Evolutionary conservation across 768 basidiomycete genomes (phyloP).

Genomic region (Lactifluus subvellereus): DNA sequence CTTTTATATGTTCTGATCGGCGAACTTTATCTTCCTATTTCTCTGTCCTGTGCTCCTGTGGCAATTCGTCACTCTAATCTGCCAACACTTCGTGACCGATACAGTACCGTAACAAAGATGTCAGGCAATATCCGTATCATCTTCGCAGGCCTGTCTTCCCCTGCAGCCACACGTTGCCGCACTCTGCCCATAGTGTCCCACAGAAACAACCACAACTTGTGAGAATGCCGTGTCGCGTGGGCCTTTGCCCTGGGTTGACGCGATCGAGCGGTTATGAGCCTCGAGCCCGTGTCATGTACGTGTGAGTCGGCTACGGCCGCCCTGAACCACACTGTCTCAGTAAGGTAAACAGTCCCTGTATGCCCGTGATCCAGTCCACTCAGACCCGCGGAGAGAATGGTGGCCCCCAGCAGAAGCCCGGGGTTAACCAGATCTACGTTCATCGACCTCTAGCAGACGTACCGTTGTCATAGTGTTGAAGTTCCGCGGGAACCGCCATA

Average conservation of each 20-base stretch:
- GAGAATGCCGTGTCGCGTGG: slow-evolving; percentile 11
- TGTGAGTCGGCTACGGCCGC: neutral
- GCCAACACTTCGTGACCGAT: neutral
- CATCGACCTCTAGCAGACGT: neutral
- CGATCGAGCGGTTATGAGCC: neutral
- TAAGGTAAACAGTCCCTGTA: neutral
- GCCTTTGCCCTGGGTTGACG: neutral
- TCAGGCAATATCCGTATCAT: neutral
- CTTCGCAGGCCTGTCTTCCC: neutral
- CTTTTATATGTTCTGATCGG: neutral
- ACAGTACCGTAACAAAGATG: slow-evolving; percentile 8
- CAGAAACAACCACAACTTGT: neutral
- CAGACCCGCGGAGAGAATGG: neutral
- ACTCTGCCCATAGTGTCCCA: neutral
- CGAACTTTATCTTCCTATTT: slow-evolving; percentile 11
- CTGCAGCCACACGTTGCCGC: neutral
- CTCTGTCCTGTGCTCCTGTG: slow-evolving; percentile 2
- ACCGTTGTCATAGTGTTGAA: slow-evolving; percentile 5
- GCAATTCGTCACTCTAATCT: neutral
- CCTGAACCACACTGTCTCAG: neutral
- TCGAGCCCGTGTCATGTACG: neutral
- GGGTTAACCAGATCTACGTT: neutral
- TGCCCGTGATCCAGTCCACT: neutral
- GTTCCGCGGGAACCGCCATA: neutral
- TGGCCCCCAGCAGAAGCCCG: neutral